Base-by-base conservation (phyloP, 164 flowering plant species). In the Berberis vulgaris region DNA sequence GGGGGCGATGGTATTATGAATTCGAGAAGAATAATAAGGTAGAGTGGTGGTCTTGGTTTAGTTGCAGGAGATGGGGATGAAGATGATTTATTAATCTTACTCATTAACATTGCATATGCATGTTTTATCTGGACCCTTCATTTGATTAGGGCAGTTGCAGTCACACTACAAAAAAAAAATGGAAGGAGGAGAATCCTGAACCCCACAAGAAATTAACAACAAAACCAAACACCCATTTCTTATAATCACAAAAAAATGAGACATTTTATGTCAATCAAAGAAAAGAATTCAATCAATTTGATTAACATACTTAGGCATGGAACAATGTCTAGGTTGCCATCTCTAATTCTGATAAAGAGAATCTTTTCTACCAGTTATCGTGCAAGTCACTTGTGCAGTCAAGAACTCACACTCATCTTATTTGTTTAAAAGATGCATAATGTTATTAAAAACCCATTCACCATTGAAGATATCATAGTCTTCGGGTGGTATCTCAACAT, bases 291-390 rank as follows among this genome's bases (percentile, higher is more conserved):
- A 39, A 56, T 56, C 59, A 46, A 5, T 46, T 5, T 1, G 55
- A 50, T 13, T 5, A 46, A 10, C 70, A 67, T 71, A 73, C 77
- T 70, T 73, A 58, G 79, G 96, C 71, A 91, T 61, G 45, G 83
- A 77, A 67, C 97, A 95, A 45, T 82, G 86, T 64, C 77, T 82
- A 46, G 99, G 99, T 66, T 91, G 91, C 97, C 97, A 91, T 74
- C 73, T 85, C 99, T 96, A 95, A 54, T 88, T 82, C 77, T 91
- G 97, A 57, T 77, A 95, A 61, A 76, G 26, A 38, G 96, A 84
- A 68, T 95, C 92, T 43, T 74, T 71, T 62, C 99, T 86, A 38
- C 97, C 97, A 73, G 91, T 89, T 50, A 89, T 83, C 82, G 83
- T 54, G 71, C 99, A 95, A 41, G 97, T 89, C 42, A 91, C 96